These are phyloP conservation scores for Scheffersomyces spartinae DNA, from an alignment of 805 yeast genomes.

Conservation along the genomic window DNA sequence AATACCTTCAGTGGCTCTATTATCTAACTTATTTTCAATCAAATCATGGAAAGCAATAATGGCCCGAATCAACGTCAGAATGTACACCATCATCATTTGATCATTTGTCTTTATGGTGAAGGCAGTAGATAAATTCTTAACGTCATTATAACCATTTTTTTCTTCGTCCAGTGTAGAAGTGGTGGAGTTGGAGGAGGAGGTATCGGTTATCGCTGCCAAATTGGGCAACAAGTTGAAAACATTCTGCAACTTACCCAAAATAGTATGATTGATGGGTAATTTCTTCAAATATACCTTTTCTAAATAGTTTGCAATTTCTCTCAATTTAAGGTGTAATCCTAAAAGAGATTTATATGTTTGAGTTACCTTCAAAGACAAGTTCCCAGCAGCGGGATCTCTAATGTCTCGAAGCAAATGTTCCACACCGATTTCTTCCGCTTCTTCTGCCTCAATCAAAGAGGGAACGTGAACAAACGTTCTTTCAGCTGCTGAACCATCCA, in stretches of 20 bases:
- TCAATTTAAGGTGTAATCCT: conserved; percentile 70
- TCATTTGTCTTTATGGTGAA: conserved; percentile 91
- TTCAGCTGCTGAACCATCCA: conserved; percentile 89
- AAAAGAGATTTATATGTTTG: conserved; percentile 80
- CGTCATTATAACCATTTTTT: no score
- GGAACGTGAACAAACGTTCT: conserved; percentile 91
- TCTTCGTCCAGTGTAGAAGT: no score
- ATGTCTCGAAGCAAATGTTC: conserved; percentile 92
- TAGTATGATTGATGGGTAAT: conserved; percentile 81
- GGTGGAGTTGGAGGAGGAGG: no score
- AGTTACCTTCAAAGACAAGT: conserved; percentile 74
- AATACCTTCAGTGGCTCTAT: no score
- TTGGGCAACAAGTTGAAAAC: conserved; percentile 90
- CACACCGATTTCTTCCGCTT: conserved; percentile 98
- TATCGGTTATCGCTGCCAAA: conserved; percentile 26
- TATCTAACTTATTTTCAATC: conserved; percentile 89
- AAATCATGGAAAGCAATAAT: conserved; percentile 94
- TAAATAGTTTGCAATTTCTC: conserved; percentile 68
- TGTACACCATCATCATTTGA: conserved; percentile 87
- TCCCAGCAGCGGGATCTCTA: conserved; percentile 94
- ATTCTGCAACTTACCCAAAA: conserved; percentile 87
- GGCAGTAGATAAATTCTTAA: conserved; percentile 68
- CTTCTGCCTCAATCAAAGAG: conserved; percentile 90
- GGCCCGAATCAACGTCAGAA: conserved; percentile 82
- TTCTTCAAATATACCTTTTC: conserved; percentile 58